Base-by-base conservation (phyloP, 768 basidiomycete species). In the Hydnum rufescens region DNA sequence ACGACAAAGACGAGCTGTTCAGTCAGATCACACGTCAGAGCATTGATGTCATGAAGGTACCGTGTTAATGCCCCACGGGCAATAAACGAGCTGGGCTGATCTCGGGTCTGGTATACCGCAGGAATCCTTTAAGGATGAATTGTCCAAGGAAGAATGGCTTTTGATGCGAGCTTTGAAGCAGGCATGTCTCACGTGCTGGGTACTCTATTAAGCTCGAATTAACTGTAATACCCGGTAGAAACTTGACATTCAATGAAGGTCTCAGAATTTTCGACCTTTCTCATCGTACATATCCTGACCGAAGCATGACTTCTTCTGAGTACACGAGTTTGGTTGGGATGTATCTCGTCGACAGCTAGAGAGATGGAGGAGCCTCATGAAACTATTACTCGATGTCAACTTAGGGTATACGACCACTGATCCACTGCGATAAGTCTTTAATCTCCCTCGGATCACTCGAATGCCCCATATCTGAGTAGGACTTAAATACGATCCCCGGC, bases 21-120 rank as follows among this genome's bases (percentile, higher is more conserved):
- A 90, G 88, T 51, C 82, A 83, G 55, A 82, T 99, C 62, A 83
- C 86, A 31, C 76, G 93, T 46, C 79, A 81, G 65, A 90, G 86
- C 59, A 96, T 99, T 57, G 95, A 97, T 64, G 85, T 92, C 5
- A 72, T 97, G 43, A 97, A 96, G 82, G 80, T 84, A 60, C 32
- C 60, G 52, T n/a, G 52, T 55, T 3, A 48, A 54, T 25, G 51
- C 55, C 22, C 43, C n/a, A n/a, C 49, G 32, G 18, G 6, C 32
- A 6, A 51, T 51, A 51, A 48, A 39, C 36, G 36, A 39, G 13
- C 36, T 39, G 6, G 1, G 25, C 22, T 5, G 16, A 3, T 18
- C 42, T 32, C 25, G 18, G 29, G 30, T 26, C 48, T 50, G 53
- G 59, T 53, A 59, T 44, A 29, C 26, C 26, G 25, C 26, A 92